phyloP scores from a whole-genome alignment of 2,329 filamentous ascomycete genomes.

The Aspergillus versicolor region DNA sequence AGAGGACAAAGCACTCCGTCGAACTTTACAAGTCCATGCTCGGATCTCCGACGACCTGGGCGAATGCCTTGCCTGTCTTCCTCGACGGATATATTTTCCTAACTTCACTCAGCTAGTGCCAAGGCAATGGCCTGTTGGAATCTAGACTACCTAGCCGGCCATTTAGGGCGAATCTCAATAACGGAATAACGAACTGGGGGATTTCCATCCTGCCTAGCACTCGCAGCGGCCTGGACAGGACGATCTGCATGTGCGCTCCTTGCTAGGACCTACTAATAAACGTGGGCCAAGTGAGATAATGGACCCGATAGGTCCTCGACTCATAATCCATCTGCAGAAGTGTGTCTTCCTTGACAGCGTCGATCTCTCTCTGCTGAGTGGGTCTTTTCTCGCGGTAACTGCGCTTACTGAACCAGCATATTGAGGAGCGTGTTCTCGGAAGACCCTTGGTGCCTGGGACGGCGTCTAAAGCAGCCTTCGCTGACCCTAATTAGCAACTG shows the following conservation, averaged over 20 bases:
- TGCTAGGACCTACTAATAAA: neutral
- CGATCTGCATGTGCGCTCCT: neutral
- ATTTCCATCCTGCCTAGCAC: neutral
- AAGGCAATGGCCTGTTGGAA: neutral
- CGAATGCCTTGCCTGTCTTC: neutral
- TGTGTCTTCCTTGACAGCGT: conserved; percentile 40
- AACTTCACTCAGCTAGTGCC: neutral
- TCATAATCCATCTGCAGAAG: neutral
- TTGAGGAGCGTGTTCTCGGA: conserved; percentile 34
- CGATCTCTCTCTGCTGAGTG: conserved; percentile 32
- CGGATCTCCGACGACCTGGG: neutral
- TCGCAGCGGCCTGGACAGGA: neutral
- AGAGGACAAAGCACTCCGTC: neutral
- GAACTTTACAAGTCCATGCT: neutral
- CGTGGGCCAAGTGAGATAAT: neutral
- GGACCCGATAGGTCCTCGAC: neutral
- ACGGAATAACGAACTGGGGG: neutral
- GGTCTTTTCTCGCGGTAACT: conserved; percentile 38
- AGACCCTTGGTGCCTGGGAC: neutral
- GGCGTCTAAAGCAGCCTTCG: conserved; percentile 12
- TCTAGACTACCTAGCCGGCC: neutral
- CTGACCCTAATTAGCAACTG: neutral
- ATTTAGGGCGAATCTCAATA: neutral
- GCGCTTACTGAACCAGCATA: conserved; percentile 40
- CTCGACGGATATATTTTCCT: neutral